Evolutionary conservation across 2,329 filamentous ascomycete species (phyloP).

Genomic region (Monilinia fructigena): DNA sequence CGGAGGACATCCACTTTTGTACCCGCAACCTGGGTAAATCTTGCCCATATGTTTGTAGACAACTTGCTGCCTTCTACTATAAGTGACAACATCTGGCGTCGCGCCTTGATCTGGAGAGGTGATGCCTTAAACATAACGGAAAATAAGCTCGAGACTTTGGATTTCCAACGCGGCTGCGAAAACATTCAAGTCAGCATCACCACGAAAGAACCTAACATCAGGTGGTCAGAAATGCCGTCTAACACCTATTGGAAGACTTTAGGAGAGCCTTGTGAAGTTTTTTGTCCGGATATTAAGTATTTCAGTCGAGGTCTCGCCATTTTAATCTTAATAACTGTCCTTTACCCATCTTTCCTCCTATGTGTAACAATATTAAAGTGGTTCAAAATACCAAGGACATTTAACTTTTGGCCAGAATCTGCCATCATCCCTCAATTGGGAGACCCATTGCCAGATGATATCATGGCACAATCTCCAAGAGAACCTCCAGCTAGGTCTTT

Average conservation of each 20-base stretch:
- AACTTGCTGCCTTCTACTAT: slow-evolving; percentile 1
- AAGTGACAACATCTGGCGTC: slow-evolving; percentile 16
- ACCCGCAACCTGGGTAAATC: slow-evolving; percentile 21
- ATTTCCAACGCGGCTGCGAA: slow-evolving; percentile 7
- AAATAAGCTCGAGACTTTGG: background rate
- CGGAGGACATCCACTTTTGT: background rate
- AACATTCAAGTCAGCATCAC: background rate
- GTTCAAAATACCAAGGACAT: background rate
- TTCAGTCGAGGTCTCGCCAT: background rate
- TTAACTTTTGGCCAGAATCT: background rate
- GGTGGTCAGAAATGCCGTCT: slow-evolving; percentile 9
- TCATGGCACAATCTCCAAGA: background rate
- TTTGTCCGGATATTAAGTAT: slow-evolving; percentile 15
- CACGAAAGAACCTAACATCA: background rate
- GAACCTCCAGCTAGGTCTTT: background rate
- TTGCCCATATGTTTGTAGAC: slow-evolving; percentile 12
- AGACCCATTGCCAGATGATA: no score
- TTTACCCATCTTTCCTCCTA: accelerated
- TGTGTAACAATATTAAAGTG: background rate
- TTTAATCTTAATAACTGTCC: background rate
- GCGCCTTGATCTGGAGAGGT: slow-evolving; percentile 4
- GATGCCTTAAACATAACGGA: background rate
- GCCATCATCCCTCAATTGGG: background rate
- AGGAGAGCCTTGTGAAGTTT: background rate
- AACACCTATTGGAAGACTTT: slow-evolving; percentile 13